A percentile compares a stretch with the other conserved stretches of the same genome.
phyloP scores from a whole-genome alignment of 2,329 filamentous ascomycete genomes.

The Cordyceps cicadae region DNA sequence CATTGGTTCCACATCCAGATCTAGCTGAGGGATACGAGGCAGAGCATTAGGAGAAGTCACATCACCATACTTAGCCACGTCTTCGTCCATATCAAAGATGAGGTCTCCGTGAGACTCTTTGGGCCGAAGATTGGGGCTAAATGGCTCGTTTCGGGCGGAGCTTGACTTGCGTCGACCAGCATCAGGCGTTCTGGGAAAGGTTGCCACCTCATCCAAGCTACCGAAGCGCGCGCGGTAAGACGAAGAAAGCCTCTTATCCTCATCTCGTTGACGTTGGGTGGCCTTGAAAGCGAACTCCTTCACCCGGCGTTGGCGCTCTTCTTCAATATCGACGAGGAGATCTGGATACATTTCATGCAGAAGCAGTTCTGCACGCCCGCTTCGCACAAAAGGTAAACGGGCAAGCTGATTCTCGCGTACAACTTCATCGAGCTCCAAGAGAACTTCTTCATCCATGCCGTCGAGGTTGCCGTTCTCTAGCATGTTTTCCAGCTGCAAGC shows the following conservation, averaged over 20 bases:
- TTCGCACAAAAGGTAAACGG: constrained; percentile 67
- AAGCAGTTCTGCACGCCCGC: constrained; percentile 59
- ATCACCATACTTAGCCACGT: constrained; percentile 24
- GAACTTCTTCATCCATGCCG: constrained; percentile 74
- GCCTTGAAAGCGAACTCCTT: constrained; percentile 67
- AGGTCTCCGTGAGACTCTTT: constrained; percentile 65
- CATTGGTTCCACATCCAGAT: constrained; percentile 22
- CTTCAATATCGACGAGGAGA: constrained; percentile 56
- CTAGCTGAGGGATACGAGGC: constrained; percentile 13
- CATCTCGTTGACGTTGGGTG: constrained; percentile 43
- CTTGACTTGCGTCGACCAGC: constrained; percentile 40
- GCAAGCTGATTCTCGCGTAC: constrained; percentile 77
- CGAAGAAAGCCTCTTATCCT: constrained; percentile 53
- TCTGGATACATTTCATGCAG: constrained; percentile 58
- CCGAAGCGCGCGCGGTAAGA: constrained; percentile 54
- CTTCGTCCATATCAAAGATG: constrained; percentile 90
- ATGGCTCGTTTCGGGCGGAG: constrained; percentile 42
- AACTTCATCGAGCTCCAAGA: constrained; percentile 69
- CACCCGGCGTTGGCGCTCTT: constrained; percentile 60
- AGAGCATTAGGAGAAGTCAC: constrained; percentile 20
- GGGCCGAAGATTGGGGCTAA: constrained; percentile 59
- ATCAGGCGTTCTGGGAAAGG: constrained; percentile 33
- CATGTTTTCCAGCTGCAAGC: constrained; percentile 82
- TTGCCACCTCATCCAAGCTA: constrained; percentile 55
- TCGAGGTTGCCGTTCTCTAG: constrained; percentile 84